These are phyloP conservation scores for Tulasnella sp. DNA, from an alignment of 768 basidiomycete species.

Conservation along the genomic window DNA sequence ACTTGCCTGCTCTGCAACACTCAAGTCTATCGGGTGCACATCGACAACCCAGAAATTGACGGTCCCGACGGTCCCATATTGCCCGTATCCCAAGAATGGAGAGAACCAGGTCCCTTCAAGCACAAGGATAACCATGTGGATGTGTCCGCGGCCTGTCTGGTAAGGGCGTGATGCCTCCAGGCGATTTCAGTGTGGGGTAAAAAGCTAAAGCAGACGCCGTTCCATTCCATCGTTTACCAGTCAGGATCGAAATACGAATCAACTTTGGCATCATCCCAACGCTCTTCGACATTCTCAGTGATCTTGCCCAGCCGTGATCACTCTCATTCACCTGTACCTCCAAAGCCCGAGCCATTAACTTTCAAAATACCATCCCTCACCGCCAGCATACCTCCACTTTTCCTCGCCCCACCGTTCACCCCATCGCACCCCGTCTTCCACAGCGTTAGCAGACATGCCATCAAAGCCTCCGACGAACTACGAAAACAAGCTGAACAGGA, in stretches of 20 bases:
- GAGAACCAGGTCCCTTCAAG: background rate
- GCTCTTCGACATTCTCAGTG: conserved; percentile 17
- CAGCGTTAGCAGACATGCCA: conserved; percentile 13
- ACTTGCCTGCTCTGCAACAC: conserved; percentile 20
- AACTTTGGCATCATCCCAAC: conserved; percentile 4
- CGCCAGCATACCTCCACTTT: conserved; percentile 17
- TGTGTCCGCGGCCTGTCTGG: conserved; percentile 14
- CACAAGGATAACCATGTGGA: conserved; percentile 14
- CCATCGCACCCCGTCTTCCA: conserved; percentile 23
- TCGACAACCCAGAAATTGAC: background rate
- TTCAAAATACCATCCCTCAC: conserved; percentile 20
- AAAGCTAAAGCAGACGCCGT: background rate
- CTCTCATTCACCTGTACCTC: background rate
- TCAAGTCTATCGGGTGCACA: conserved; percentile 8
- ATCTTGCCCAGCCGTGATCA: conserved; percentile 5
- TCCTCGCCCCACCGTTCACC: conserved; percentile 25
- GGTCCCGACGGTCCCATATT: conserved; percentile 19
- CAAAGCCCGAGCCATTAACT: background rate
- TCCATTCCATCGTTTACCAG: background rate
- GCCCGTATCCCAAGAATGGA: background rate
- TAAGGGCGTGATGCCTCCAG: background rate
- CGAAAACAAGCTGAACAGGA: conserved; percentile 14
- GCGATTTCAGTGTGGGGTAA: background rate
- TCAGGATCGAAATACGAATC: conserved; percentile 12
- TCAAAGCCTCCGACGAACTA: conserved; percentile 15